A percentile compares a stretch with the other conserved stretches of the same genome.
Evolutionary conservation across 345 rosid genomes (phyloP).

Genomic region (Lepidium sativum): DNA sequence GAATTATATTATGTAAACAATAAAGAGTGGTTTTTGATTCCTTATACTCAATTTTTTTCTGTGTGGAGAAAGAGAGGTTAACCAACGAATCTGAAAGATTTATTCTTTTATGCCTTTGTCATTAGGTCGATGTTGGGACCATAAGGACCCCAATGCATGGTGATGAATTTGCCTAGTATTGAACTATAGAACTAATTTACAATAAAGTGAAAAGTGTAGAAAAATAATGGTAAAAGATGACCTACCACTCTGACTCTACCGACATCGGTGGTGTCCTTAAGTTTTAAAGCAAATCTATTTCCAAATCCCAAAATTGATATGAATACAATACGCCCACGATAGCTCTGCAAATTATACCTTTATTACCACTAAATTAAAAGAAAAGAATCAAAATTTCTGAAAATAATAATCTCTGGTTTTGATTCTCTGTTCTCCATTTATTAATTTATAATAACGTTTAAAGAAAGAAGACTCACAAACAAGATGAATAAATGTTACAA

Average conservation of each 20-base stretch:
- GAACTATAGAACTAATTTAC: background rate
- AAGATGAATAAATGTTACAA: constrained; percentile 28
- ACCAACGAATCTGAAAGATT: constrained; percentile 15
- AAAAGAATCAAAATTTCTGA: too few species aligned
- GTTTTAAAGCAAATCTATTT: constrained; percentile 4
- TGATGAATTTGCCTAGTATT: background rate
- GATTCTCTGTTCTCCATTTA: constrained; percentile 14
- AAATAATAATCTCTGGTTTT: background rate
- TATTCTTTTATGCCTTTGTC: constrained; percentile 8
- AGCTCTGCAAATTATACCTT: background rate
- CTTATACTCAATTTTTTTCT: background rate
- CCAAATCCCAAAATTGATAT: constrained; percentile 18
- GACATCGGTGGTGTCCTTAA: background rate
- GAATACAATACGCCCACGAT: background rate
- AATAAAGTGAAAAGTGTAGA: background rate
- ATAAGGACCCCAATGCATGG: background rate
- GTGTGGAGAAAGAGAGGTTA: constrained; percentile 10
- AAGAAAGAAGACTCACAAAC: constrained; percentile 18
- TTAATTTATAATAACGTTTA: constrained; percentile 18
- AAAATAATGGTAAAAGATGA: background rate
- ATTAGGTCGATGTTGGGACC: constrained; percentile 17
- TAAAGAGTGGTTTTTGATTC: background rate
- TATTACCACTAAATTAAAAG: too few species aligned
- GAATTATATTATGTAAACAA: background rate
- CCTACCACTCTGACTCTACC: constrained; percentile 10